Conservation (phyloP, 1,139 yeast species). For the Suhomyces terraborum region DNA sequence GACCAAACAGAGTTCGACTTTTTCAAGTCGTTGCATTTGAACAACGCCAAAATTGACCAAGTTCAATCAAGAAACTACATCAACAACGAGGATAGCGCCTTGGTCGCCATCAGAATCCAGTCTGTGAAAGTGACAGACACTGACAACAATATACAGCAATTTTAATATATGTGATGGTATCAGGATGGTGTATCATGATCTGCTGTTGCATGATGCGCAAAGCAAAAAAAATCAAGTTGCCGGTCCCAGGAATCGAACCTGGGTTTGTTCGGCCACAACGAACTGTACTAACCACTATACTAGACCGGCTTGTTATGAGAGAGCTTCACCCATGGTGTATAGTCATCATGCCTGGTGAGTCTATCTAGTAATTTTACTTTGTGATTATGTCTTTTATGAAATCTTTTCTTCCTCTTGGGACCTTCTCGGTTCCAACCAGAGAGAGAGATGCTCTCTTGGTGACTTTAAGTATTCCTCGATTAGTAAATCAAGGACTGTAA, state of each 20-base stretch:
- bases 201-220: not conserved
- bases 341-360: no score
- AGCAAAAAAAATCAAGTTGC: conserved; percentile 27
- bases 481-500: no score
- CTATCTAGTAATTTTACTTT: no score
- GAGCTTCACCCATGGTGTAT: not conserved
- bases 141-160: conserved; percentile 62
- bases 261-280: conserved; percentile 51
- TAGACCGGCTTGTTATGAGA: conserved; percentile 34
- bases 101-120: conserved; percentile 63
- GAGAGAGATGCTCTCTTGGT: no score
- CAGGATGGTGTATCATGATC: no score
- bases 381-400: no score
- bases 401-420: no score
- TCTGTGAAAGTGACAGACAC: conserved; percentile 82
- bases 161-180: conserved; percentile 25
- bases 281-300: conserved; percentile 50
- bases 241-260: conserved; percentile 51
- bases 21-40: conserved; percentile 61
- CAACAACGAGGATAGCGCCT: conserved; percentile 57
- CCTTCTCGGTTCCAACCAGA: no score
- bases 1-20: conserved; percentile 49
- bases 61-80: conserved; percentile 57
- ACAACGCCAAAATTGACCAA: conserved; percentile 67
- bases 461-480: no score